Conservation (phyloP, 768 basidiomycete genomes). For the Hygrocybe coccinea region DNA sequence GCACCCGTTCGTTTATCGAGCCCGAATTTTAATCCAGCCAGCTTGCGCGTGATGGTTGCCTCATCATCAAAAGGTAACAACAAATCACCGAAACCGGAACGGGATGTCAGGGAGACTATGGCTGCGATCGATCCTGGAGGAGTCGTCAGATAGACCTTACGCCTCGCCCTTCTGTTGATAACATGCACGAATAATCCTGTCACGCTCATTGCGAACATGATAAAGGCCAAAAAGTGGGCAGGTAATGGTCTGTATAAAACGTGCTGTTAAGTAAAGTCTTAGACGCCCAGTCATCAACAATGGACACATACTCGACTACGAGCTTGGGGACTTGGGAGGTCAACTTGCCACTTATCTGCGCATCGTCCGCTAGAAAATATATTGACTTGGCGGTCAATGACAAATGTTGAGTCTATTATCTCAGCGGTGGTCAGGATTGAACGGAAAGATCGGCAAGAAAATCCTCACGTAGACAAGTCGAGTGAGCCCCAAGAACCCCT, state of each 20-base stretch:
- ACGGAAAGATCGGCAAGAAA: neutral
- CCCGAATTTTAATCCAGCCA: constrained; percentile 48
- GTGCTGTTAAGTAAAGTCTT: neutral
- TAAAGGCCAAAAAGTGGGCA: constrained; percentile 43
- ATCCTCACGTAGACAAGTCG: constrained; percentile 45
- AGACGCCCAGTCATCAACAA: neutral
- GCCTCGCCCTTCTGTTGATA: constrained; percentile 43
- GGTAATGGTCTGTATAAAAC: constrained; percentile 44
- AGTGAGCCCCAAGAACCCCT: constrained; percentile 53
- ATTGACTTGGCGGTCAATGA: constrained; percentile 50
- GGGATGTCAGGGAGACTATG: constrained; percentile 51
- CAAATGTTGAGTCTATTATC: constrained; percentile 48
- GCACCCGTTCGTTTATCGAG: constrained; percentile 58
- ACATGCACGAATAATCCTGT: constrained; percentile 46
- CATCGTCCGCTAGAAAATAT: constrained; percentile 49
- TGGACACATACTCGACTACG: constrained; percentile 50
- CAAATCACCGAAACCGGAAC: constrained; percentile 58
- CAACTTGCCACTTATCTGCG: constrained; percentile 35
- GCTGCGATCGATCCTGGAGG: constrained; percentile 59
- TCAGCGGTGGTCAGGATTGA: neutral
- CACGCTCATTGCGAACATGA: constrained; percentile 47
- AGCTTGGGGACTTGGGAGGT: constrained; percentile 45
- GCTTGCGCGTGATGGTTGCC: constrained; percentile 40
- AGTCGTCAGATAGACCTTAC: constrained; percentile 46
- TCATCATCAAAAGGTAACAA: constrained; percentile 56